phyloP scores from a whole-genome alignment of 2,329 filamentous ascomycete species.

The Phyllosticta citriasiana region DNA sequence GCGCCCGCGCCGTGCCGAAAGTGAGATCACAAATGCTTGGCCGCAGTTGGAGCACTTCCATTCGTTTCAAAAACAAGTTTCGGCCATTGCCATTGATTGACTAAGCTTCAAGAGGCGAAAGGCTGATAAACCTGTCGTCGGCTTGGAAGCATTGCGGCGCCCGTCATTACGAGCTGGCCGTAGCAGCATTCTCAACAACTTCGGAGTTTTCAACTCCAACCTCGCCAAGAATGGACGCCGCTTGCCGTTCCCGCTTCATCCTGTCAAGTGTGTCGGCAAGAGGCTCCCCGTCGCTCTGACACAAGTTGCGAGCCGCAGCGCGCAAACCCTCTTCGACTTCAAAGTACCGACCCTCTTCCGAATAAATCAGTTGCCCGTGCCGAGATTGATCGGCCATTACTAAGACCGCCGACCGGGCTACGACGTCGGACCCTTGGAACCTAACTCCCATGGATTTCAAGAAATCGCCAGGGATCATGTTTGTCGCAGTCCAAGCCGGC shows the following conservation, averaged over 20 bases:
- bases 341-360: slow-evolving; percentile 16
- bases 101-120: background rate
- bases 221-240: background rate
- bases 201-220: background rate
- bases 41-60: background rate
- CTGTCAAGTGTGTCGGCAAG: background rate
- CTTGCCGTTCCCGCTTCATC: background rate
- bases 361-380: slow-evolving; percentile 21
- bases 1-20: background rate
- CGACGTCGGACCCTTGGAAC: slow-evolving; percentile 18
- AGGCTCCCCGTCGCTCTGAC: background rate
- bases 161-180: background rate
- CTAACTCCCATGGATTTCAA: slow-evolving; percentile 14
- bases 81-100: background rate
- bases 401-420: slow-evolving; percentile 16
- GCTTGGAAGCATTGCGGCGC: background rate
- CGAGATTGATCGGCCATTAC: slow-evolving; percentile 21
- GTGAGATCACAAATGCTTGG: background rate
- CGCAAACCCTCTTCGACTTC: slow-evolving; percentile 21
- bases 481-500: slow-evolving; percentile 23
- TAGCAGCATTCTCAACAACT: background rate
- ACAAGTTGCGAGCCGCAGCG: background rate
- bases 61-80: background rate
- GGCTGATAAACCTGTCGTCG: background rate
- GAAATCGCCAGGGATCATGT: slow-evolving; percentile 15